Base-by-base conservation (phyloP, 2,329 filamentous ascomycete species). In the Phoma herbarum region DNA sequence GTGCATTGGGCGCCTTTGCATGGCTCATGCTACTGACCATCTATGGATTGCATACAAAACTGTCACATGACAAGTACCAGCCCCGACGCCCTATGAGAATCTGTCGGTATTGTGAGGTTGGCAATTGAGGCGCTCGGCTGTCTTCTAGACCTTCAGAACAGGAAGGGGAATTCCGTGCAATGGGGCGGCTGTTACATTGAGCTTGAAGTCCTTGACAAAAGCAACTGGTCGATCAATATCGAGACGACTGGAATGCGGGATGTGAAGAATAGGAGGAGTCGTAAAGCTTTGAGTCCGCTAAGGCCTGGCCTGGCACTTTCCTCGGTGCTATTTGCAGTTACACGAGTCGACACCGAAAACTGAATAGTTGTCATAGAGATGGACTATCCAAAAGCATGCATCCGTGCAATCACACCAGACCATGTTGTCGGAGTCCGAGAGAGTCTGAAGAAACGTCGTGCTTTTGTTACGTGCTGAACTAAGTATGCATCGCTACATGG, bases 381-480 rank as follows among this genome's bases (percentile, higher is more conserved):
- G 35, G 20, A 39, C 9, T n/a, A n/a, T n/a, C n/a, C n/a, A 11
- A n/a, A 39, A 2, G 35, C 18, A 39, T 20, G n/a, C n/a, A n/a
- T n/a, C n/a, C n/a, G 4, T 43, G 14, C 14, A 26, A 5, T n/a
- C 7, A 26, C 5, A 4, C 3, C 20, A 23, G 16, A 8, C 4
- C 39, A 25, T 2, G 11, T 3, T 16, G 1, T 25, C 3, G 41
- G 31, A 9, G 9, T n/a, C 11, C 26, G 2, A 26, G 43, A 29
- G 26, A 25, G 29, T 29, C 16, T 44, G 51, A 67, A 61, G 59
- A 59, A 68, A 62, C 60, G 56, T 59, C 45, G 60, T 72, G 71
- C 69, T 74, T 68, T 69, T 71, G 63, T 63, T 69, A 60, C 60
- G 59, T 59, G 56, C 65, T 65, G 59, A 61, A 56, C 61, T 57